Conservation (phyloP, 2,329 filamentous ascomycete genomes). For the Microsporum canis region DNA sequence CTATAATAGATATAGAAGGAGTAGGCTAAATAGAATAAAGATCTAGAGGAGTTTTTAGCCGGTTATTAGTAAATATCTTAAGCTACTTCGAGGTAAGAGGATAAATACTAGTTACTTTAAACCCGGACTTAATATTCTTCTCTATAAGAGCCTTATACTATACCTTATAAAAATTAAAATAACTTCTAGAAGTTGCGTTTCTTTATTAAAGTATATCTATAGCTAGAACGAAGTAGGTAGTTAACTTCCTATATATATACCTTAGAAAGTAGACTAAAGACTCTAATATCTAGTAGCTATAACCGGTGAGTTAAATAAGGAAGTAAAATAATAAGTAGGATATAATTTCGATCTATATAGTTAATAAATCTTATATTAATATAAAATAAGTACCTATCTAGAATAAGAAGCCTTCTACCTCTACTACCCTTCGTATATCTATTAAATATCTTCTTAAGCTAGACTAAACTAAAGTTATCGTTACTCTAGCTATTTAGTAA, state of each 20-base stretch:
- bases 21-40: no score
- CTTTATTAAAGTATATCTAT: not conserved
- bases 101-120: not conserved
- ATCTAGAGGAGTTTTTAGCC: no score
- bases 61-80: not conserved
- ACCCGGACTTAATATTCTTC: not conserved
- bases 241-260: not conserved
- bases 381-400: no score
- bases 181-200: not conserved
- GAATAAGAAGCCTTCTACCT: no score
- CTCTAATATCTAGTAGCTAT: not conserved
- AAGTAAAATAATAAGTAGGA: not conserved
- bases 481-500: no score
- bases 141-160: not conserved
- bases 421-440: no score
- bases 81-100: not conserved
- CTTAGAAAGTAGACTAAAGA: not conserved
- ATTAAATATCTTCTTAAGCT: no score
- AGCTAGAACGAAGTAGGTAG: not conserved
- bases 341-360: not conserved
- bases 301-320: not conserved
- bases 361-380: no score
- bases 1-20: no score
- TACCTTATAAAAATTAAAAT: not conserved
- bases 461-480: no score